A percentile compares a stretch with the other conserved stretches of the same genome.
Evolutionary conservation across 2,329 filamentous ascomycete species (phyloP).

Genomic region (Thyridium curvatum): DNA sequence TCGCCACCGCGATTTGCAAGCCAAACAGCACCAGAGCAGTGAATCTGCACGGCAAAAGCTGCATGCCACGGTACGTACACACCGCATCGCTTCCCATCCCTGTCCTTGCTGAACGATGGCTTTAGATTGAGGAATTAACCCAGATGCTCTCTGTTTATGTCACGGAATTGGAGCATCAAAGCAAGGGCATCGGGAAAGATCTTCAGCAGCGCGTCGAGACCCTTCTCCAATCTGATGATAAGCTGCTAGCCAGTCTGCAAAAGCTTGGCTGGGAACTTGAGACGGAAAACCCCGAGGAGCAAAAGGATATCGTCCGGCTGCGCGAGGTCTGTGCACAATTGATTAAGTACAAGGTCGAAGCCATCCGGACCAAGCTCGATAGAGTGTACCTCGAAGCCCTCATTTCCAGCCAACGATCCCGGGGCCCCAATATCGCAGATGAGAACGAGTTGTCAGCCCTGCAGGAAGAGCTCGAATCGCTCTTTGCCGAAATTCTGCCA

Average conservation of each 20-base stretch:
- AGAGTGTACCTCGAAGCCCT: slow-evolving; percentile 47
- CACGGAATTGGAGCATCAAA: slow-evolving; percentile 45
- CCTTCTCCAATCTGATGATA: slow-evolving; percentile 56
- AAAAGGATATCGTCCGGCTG: slow-evolving; percentile 47
- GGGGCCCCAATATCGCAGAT: too few species aligned
- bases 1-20: slow-evolving; percentile 25
- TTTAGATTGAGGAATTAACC: slow-evolving; percentile 42
- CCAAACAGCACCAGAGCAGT: slow-evolving; percentile 27
- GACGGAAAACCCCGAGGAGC: slow-evolving; percentile 42
- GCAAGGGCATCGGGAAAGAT: slow-evolving; percentile 32
- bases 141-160: slow-evolving; percentile 39
- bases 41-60: slow-evolving; percentile 34
- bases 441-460: slow-evolving; percentile 41
- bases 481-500: slow-evolving; percentile 63
- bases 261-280: slow-evolving; percentile 59
- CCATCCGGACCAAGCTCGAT: slow-evolving; percentile 47
- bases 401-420: slow-evolving; percentile 13
- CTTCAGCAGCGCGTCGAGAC: slow-evolving; percentile 42
- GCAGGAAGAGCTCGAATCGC: slow-evolving; percentile 60
- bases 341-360: slow-evolving; percentile 52
- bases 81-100: too few species aligned
- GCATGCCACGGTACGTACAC: slow-evolving; percentile 29
- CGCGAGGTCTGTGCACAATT: slow-evolving; percentile 53
- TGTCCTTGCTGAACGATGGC: background rate
- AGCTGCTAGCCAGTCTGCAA: slow-evolving; percentile 57